Evolutionary conservation across 768 basidiomycete genomes (phyloP).

Genomic region (Russula sp.): DNA sequence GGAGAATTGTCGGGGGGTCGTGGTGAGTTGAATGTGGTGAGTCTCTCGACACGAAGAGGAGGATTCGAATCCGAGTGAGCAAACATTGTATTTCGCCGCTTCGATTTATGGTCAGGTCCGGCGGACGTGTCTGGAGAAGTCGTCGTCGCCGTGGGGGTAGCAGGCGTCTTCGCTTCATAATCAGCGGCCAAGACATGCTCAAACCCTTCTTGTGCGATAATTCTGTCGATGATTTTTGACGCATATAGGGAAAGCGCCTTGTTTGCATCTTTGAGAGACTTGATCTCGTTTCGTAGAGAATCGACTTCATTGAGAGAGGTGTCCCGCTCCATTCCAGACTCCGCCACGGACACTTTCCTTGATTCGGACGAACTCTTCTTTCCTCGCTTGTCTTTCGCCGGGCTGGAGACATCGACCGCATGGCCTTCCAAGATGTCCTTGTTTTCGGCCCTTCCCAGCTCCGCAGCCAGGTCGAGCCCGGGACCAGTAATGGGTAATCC

Average conservation of each 20-base stretch:
- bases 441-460: conserved; percentile 87
- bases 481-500: conserved; percentile 85
- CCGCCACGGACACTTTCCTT: conserved; percentile 31
- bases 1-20: conserved; percentile 23
- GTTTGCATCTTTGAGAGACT: conserved; percentile 90
- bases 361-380: conserved; percentile 32
- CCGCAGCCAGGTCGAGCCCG: conserved; percentile 84
- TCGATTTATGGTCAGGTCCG: conserved; percentile 37
- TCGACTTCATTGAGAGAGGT: conserved; percentile 55
- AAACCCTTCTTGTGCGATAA: conserved; percentile 93
- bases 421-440: conserved; percentile 68
- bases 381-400: conserved; percentile 39
- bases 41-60: conserved; percentile 32
- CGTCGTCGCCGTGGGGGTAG: conserved; percentile 41
- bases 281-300: conserved; percentile 78
- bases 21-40: conserved; percentile 32
- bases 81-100: conserved; percentile 60
- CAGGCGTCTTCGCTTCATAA: conserved; percentile 58
- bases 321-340: conserved; percentile 40
- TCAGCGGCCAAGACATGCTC: conserved; percentile 95
- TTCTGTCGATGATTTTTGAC: conserved; percentile 96
- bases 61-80: conserved; percentile 32
- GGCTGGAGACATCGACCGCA: conserved; percentile 46
- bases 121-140: conserved; percentile 31
- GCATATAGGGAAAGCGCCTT: conserved; percentile 93